Conservation (phyloP, 495 filamentous ascomycete species). For the Penicillium cosmopolitanum region DNA sequence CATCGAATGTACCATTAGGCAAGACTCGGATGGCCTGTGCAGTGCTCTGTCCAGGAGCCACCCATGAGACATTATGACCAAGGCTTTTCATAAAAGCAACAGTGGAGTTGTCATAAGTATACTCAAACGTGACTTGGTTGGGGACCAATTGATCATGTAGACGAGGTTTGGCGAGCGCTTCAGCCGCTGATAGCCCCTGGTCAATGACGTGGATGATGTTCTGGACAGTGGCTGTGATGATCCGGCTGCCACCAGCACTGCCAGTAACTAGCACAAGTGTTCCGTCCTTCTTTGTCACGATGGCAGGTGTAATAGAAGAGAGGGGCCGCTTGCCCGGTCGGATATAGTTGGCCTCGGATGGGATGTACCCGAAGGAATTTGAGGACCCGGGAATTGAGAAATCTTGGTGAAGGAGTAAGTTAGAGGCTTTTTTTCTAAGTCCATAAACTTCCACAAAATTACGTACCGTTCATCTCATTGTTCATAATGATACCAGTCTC, state of each 20-base stretch:
- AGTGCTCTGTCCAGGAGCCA: conserved; percentile 63
- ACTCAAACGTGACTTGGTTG: conserved; percentile 70
- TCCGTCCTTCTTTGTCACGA: conserved; percentile 69
- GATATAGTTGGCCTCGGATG: conserved; percentile 80
- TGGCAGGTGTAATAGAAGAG: conserved; percentile 76
- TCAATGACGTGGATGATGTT: conserved; percentile 75
- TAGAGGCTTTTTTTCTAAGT: not conserved
- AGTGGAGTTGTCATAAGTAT: conserved; percentile 66
- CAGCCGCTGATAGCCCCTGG: conserved; percentile 54
- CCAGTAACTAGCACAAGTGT: conserved; percentile 72
- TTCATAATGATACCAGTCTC: conserved; percentile 89
- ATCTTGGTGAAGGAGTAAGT: conserved; percentile 31
- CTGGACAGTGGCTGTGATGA: conserved; percentile 83
- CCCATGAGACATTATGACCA: conserved; percentile 78
- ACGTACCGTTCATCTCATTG: conserved; percentile 85
- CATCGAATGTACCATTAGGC: conserved; percentile 76
- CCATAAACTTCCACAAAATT: not conserved
- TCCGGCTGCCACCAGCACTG: conserved; percentile 83
- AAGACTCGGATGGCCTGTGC: conserved; percentile 72
- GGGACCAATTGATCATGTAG: conserved; percentile 86
- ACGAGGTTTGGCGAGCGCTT: conserved; percentile 68
- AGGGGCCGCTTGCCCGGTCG: conserved; percentile 79
- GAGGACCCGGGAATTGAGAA: conserved; percentile 76
- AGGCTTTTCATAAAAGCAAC: conserved; percentile 62
- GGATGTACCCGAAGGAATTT: conserved; percentile 83